Evolutionary conservation across 345 rosid genomes (phyloP), one percentile per base, ranked within the genome.

Genomic region (Salix viminalis): DNA sequence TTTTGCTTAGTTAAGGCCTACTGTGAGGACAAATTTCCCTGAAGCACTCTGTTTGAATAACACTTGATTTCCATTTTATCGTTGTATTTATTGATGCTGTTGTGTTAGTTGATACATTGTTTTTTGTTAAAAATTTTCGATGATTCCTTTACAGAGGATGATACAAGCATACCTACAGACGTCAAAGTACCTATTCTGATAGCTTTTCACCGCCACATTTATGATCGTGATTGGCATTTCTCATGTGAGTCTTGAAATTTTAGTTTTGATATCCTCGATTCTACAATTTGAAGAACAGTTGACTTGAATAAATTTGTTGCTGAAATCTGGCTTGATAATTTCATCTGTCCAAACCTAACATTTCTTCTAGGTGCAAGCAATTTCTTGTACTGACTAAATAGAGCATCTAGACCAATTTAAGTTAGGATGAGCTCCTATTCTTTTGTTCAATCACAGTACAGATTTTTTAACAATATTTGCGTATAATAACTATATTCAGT

Each of bases 131-230:
- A 28, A 19, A 10, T 2, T 70, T 69, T 56, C 72, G 21, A 69
- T 73, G 75, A 23, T 76, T 75, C 70, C 37, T 52, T 70, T 76
- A 78, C 93, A 94, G 99, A 96, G 98, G 99, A 96, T 87, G 99
- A 96, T 75, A 96, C 97, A 75, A 91, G 97, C 91, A 85, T 94
- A 75, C 85, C 91, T 50, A 84, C 88, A 48, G 97, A 92, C 76
- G 89, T 91, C 81, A 96, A 96, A 83, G 90, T 96, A 70, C 98
- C 99, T 42, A 96, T 94, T 72, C 85, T 96, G 76, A 80, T 73
- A 70, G 94, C 87, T 50, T 96, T 96, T 79, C 92, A 94, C 79
- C 86, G 46, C 60, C 97, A 96, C 87, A 86, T 96, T 76, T 94
- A 96, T 76, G 73, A 96, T 67, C 79, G 50, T n/a, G 85, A 88